Base-by-base conservation (phyloP, 176 grass and related monocot genomes). In the Carex kokanica region DNA sequence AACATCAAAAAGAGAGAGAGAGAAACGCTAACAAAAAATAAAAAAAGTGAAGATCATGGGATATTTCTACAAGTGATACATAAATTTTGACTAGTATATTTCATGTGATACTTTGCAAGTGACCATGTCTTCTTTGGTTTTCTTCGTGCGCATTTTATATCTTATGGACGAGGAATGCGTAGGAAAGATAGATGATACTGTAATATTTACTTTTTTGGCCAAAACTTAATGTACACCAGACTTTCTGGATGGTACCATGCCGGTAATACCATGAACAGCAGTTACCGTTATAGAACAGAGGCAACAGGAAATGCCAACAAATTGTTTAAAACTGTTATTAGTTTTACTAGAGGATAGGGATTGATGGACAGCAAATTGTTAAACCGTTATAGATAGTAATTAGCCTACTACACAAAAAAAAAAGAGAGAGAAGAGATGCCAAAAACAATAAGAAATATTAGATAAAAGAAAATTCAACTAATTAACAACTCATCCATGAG, bases 361-460 rank as follows among this genome's bases (percentile, higher is more conserved):
- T 40, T 40, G 5, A 40, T 40, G 4, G 5, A 40, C 36, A 6
- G 36, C 36, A 40, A 40, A 40, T 40, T 40, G 40, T 41, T 41
- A 41, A 41, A 41, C 40, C 1, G 40, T 41, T 41, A 41, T 41
- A 41, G 40, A 11, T 11, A 11, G 45, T 49, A 49, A 49, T 49
- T 45, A 45, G 7, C 43, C 43, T 45, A 45, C 43, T 45, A 45
- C 43, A 2, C 43, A 9, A 45, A 45, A 45, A 9, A 45, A 40
- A 47, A n/a, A n/a, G n/a, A n/a, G n/a, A 10, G 1, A 43, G 1
- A 43, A 73, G 13, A 66, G 34, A 36, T 0, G n/a, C 13, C 14
- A 66, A 66, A 69, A 20, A 40, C 34, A 51, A 73, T 24, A 83
- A 83, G 78, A 62, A 88, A 63, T 65, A 3, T 85, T 81, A 43